Conservation (phyloP, 164 flowering plant species). For the Sedum album region DNA sequence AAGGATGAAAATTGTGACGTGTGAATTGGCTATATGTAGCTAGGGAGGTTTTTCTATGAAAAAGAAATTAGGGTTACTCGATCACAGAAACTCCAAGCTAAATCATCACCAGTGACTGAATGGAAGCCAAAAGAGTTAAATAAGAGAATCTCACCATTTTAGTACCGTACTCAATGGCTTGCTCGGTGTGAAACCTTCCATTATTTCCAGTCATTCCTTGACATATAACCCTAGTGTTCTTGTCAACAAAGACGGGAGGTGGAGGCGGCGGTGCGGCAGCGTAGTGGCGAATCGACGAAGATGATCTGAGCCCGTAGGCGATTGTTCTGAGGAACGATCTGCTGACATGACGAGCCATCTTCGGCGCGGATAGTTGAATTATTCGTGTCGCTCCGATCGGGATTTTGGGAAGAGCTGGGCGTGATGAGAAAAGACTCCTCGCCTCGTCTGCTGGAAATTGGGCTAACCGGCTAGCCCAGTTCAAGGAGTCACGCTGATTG, state of each 20-base stretch:
- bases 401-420: background rate
- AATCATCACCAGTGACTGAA: no score
- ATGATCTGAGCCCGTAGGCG: background rate
- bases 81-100: no score
- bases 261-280: slow-evolving; percentile 50
- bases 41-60: no score
- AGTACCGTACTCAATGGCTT: slow-evolving; percentile 94
- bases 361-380: background rate
- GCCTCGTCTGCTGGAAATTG: no score
- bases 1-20: no score
- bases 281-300: slow-evolving; percentile 15
- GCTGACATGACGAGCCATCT: background rate
- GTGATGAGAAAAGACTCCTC: background rate
- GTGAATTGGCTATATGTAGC: no score
- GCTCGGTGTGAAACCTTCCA: slow-evolving; percentile 91
- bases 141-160: slow-evolving; percentile 57
- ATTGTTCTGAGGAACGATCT: slow-evolving; percentile 5
- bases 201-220: slow-evolving; percentile 93
- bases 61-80: no score
- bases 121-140: no score
- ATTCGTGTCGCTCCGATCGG: background rate
- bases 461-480: no score
- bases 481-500: no score
- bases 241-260: slow-evolving; percentile 84
- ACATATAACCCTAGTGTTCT: slow-evolving; percentile 84